Evolutionary conservation across 345 rosid species (phyloP).

Genomic region (Schrenkiella parvula): DNA sequence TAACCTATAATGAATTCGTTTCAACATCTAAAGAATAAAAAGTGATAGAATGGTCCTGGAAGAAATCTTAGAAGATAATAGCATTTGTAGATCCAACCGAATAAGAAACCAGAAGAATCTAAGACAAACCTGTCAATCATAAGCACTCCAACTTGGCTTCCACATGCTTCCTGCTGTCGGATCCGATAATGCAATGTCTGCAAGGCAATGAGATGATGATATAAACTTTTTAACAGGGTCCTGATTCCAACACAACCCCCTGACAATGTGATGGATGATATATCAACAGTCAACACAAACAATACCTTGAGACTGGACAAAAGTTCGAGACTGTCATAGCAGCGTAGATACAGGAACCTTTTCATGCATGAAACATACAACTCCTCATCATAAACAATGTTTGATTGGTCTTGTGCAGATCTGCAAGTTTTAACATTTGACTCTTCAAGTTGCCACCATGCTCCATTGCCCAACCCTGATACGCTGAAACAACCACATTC

Average conservation of each 20-base stretch:
- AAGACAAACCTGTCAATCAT: conserved; percentile 74
- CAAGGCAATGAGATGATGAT: neutral
- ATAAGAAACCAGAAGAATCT: conserved; percentile 1
- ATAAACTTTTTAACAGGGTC: neutral
- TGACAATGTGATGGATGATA: neutral
- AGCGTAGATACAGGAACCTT: conserved; percentile 56
- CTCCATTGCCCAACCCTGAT: conserved; percentile 30
- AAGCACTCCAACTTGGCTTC: conserved; percentile 43
- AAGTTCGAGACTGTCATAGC: conserved; percentile 63
- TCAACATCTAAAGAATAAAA: neutral
- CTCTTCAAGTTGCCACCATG: conserved; percentile 28
- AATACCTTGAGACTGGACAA: conserved; percentile 71
- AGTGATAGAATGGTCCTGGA: neutral
- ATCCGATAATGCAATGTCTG: conserved; percentile 61
- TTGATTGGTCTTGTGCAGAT: neutral
- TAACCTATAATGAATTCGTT: neutral
- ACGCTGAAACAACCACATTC: conserved; percentile 5
- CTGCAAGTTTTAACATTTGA: neutral
- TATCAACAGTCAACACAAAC: neutral
- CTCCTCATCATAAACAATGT: conserved; percentile 38
- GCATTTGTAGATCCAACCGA: neutral
- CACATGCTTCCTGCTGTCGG: conserved; percentile 44
- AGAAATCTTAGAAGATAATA: neutral
- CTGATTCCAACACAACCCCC: neutral
- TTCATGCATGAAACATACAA: conserved; percentile 54